Evolutionary conservation across 805 yeast genomes (phyloP), one percentile per base, ranked within the genome.

Genomic region (Candida loeiensis): DNA sequence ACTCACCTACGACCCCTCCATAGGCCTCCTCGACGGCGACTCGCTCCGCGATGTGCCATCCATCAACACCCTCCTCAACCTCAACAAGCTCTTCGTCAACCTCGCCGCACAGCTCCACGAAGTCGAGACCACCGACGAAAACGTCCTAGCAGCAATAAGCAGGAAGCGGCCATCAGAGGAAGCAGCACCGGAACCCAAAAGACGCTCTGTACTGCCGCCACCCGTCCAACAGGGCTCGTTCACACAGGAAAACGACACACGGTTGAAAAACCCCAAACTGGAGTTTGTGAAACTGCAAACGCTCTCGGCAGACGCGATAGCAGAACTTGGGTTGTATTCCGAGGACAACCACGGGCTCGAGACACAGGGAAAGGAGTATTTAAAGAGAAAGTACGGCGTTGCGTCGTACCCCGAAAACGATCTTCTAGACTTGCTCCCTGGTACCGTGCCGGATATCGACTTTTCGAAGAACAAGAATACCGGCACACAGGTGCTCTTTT

Each of bases 321-420:
- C 76, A 3, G 76, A 74, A 22, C 60, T 86, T 39, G 88, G 86
- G 0, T 61, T 86, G 17, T 86, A 77, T 47, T 71, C 77, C 6
- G 90, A 83, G 37, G 73, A 73, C 38, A 65, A 61, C 21, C 71
- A 77, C 34, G 84, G 84, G 1, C 55, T 78, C 15, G 82, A 77
- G 43, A 73, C 78, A 13, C 78, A 77, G n/a, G 88, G 88, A 5
- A 80, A 77, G 30, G 95, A 85, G 34, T 86, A 76, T 51, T 59
- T 85, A 43, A 84, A 85, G 55, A 73, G 72, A 48, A 84, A 83
- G 56, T 88, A 81, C 53, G 96, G 85, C 3, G 99, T 93, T 12
- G 85, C 93, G 0, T 80, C 90, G n/a, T 93, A 80, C 57, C 99
- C 99, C 0, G 76, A 80, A 22, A 71, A 71, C 28, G 95, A 90